A percentile compares a stretch with the other conserved stretches of the same genome.
These are phyloP conservation scores for Volvox africanus DNA, from an alignment of 139 green algal species.

Conservation along the genomic window DNA sequence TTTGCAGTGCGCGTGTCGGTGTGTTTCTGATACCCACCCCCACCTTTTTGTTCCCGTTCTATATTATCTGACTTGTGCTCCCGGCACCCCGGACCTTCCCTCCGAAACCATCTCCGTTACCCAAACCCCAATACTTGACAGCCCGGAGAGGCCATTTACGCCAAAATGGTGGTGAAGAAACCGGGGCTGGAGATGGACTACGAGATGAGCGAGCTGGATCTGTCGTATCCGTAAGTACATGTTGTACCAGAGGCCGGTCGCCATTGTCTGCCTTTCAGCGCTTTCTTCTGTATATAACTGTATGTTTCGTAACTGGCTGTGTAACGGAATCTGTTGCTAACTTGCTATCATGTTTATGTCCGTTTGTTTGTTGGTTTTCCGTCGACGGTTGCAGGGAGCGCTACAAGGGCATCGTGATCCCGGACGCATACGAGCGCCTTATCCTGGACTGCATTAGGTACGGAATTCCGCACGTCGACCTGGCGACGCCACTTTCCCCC, in stretches of 20 bases:
- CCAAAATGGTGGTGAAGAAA: constrained; percentile 94
- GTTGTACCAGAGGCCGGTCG: neutral
- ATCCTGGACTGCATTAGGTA: constrained; percentile 91
- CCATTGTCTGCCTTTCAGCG: too few relatives aligned
- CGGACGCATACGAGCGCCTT: constrained; percentile 95
- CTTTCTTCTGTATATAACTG: too few relatives aligned
- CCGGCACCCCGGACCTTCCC: too few relatives aligned
- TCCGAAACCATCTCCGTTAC: too few relatives aligned
- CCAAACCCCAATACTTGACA: neutral
- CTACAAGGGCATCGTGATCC: constrained; percentile 75
- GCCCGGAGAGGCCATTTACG: constrained; percentile 92
- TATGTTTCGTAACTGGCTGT: too few relatives aligned
- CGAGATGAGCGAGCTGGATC: constrained; percentile 88
- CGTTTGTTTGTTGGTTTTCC: neutral
- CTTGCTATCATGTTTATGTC: too few relatives aligned
- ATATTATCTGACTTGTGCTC: neutral
- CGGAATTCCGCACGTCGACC: neutral
- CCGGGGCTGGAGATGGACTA: constrained; percentile 86
- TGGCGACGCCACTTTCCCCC: too few relatives aligned
- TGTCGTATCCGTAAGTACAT: constrained; percentile 74
- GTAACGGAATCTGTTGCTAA: too few relatives aligned
- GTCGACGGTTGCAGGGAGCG: constrained; percentile 20
- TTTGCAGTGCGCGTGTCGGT: too few relatives aligned
- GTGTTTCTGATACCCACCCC: neutral
- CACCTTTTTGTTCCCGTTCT: neutral